Evolutionary conservation across 2,329 filamentous ascomycete genomes (phyloP).

Genomic region (Sporothrix brasiliensis): DNA sequence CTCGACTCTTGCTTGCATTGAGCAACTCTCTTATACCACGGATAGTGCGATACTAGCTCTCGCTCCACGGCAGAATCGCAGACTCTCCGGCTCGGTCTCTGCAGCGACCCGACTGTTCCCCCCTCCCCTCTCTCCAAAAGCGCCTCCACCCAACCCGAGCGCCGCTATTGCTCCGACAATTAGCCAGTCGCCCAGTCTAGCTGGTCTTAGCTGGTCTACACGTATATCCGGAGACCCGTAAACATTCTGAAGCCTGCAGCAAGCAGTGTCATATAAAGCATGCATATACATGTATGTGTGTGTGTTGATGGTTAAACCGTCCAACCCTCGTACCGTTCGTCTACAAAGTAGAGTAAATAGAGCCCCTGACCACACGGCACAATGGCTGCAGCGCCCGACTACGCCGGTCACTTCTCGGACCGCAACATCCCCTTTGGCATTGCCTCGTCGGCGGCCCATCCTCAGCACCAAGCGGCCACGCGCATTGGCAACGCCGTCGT

Average conservation of each 20-base stretch:
- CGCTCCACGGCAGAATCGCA: too few relatives aligned
- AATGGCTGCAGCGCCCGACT: background rate
- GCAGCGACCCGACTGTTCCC: background rate
- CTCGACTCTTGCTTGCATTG: background rate
- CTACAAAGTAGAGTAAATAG: too few relatives aligned
- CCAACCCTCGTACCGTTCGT: too few relatives aligned
- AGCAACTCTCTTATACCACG: background rate
- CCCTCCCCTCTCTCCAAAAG: background rate
- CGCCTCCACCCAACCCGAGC: background rate
- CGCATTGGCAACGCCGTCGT: slow-evolving; percentile 7
- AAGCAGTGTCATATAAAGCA: background rate
- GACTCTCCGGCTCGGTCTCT: too few relatives aligned
- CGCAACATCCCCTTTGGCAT: slow-evolving; percentile 59
- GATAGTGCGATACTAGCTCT: background rate
- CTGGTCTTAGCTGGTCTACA: background rate
- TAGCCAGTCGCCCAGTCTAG: background rate
- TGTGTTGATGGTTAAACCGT: too few relatives aligned
- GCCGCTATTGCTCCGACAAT: background rate
- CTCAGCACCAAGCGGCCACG: slow-evolving; percentile 44
- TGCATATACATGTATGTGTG: background rate
- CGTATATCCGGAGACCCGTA: background rate
- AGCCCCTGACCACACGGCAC: background rate
- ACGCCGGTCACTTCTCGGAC: slow-evolving; percentile 48
- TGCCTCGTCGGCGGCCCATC: slow-evolving; percentile 47
- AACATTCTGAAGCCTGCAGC: background rate